Evolutionary conservation across 352 stramenopile genomes (phyloP), one percentile per base, ranked within the genome.

Genomic region (Globisporangium orthogonon): DNA sequence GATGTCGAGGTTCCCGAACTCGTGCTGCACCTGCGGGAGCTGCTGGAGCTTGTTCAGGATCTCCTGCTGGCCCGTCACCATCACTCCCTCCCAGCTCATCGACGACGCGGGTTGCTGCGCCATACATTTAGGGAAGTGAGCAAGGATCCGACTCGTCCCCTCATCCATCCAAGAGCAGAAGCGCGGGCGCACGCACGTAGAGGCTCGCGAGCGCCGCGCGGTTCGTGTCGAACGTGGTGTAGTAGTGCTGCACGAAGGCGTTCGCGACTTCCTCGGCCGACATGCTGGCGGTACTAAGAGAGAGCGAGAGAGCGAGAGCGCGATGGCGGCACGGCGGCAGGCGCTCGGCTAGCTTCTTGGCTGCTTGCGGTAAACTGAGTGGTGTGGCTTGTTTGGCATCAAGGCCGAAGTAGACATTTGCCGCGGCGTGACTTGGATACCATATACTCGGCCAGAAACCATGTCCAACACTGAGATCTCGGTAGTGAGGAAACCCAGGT

Each of bases 21-120:
- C 73, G 70, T 98, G 94, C 43, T 72, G 76, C 59, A 89, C 71
- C 35, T 65, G 46, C 41, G 85, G 83, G 37, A 92, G 65, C 54
- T 60, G 56, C 50, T 83, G 76, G 33, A 98, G 73, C 75, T 98
- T 98, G 37, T 74, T 65, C 60, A 98, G 71, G 62, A 98, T 98
- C 39, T 66, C 69, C 70, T 91, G 78, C 56, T 82, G 90, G 62
- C 85, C 82, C 44, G 73, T 79, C 37, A 76, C 56, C 69, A 88
- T 75, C 53, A 67, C 52, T 28, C 81, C 82, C 58, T 95, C 86
- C 74, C 84, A 95, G 62, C 61, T 92, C 74, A 95, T 75, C 55
- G 75, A 81, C 58, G 83, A 94, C 59, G 78, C 71, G 28, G 51
- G 65, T 87, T 88, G 82, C 82, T 91, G 57, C n/a, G 23, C 23